Percentiles rank a stretch among this genome's conserved stretches.
These are phyloP conservation scores for Trichoderma koningiopsis DNA, from an alignment of 2,329 filamentous ascomycete species.

Conservation along the genomic window DNA sequence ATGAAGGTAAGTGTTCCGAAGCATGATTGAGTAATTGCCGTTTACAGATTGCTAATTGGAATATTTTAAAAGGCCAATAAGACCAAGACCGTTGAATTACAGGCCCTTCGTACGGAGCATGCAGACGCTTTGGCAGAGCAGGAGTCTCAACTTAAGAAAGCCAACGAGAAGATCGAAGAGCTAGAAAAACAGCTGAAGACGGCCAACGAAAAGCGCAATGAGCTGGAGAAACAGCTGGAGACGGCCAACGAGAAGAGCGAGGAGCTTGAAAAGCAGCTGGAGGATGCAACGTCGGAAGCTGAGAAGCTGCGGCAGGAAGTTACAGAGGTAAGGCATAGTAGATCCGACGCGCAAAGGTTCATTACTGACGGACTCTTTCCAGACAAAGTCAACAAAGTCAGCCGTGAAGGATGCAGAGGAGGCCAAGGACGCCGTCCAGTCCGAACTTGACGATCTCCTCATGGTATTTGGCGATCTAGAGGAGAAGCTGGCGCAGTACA, in stretches of 20 bases:
- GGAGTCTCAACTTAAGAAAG: constrained; percentile 31
- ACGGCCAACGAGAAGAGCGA: constrained; percentile 32
- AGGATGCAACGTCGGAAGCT: constrained; percentile 28
- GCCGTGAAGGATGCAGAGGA: constrained; percentile 53
- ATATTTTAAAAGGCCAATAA: constrained; percentile 54
- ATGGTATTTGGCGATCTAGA: constrained; percentile 81
- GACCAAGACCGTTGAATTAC: constrained; percentile 60
- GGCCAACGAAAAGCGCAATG: constrained; percentile 11
- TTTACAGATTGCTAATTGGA: neutral
- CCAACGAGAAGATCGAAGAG: constrained; percentile 31
- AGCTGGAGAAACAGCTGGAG: constrained; percentile 35
- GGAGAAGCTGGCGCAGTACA: constrained; percentile 74
- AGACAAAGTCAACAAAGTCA: constrained; percentile 40
- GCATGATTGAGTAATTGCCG: neutral
- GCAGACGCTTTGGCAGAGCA: constrained; percentile 44
- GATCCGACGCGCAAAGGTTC: neutral
- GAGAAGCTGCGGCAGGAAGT: constrained; percentile 33
- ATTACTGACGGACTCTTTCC: neutral
- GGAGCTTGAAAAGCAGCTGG: constrained; percentile 36
- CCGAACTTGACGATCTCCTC: constrained; percentile 77
- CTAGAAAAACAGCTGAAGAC: constrained; percentile 24
- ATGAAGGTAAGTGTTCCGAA: constrained; percentile 52
- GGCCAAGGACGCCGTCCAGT: constrained; percentile 65
- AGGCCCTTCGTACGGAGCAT: constrained; percentile 51
- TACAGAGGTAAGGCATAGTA: constrained; percentile 32